Evolutionary conservation across 2,329 filamentous ascomycete species (phyloP), one percentile per base, ranked within the genome.

Genomic region (Epichloe elymi): DNA sequence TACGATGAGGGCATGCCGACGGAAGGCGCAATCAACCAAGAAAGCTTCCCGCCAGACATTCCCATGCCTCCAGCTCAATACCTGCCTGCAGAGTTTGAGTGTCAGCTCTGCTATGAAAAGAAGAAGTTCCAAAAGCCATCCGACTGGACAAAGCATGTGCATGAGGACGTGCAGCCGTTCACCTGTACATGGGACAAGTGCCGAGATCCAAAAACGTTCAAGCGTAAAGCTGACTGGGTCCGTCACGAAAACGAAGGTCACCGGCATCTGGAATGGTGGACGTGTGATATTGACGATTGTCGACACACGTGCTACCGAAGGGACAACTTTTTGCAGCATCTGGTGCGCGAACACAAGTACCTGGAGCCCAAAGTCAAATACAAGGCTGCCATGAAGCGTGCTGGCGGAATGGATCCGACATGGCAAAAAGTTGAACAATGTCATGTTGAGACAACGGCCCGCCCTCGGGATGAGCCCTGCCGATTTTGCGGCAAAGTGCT

Each of bases 91-190:
- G 83, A 91, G 61, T 91, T 95, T 54, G 90, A 96, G 69, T 96
- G 90, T 58, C 84, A 86, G 38, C 72, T 95, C 20, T 95, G 90
- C 69, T 95, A 88, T 70, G 80, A 83, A 58, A 77, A 82, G 49
- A 95, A 93, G 72, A 88, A 82, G 60, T 89, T 93, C 59, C 80
- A 83, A 59, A 95, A 95, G 65, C 90, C 89, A 15, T 95, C 89
- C 0, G 90, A 96, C 66, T 96, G 90, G 90, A 95, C 89, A 1
- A 95, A 96, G 65, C 90, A 96, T 61, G 87, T 96, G 1, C 88
- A 95, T 59, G 90, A 95, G 67, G 90, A 96, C 63, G 81, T 95
- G 1, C 86, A 93, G 63, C 90, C 90, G 0, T 95, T 95, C 59
- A 94, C 88, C 3, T 96, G 90, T 67, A 95, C 89, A 0, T 95